phyloP scores from a whole-genome alignment of 176 grass and related monocot species.

The Calamus simplicifolius region DNA sequence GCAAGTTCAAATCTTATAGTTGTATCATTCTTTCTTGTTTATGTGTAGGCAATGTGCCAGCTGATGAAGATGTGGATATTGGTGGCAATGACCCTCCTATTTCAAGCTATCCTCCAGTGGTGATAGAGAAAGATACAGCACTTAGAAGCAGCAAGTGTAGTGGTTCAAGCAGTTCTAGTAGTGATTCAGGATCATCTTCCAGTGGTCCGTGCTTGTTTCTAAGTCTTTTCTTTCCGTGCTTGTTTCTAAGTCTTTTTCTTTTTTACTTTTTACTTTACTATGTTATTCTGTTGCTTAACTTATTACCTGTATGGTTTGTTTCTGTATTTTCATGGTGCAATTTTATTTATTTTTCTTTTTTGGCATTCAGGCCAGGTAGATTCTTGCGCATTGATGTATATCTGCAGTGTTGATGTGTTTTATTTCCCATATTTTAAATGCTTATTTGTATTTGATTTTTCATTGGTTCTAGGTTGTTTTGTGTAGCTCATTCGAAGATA shows the following conservation, averaged over 20 bases:
- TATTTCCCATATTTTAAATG: too few relatives aligned
- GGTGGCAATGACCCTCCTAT: conserved; percentile 74
- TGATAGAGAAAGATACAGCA: conserved; percentile 66
- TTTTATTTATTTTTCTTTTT: too few relatives aligned
- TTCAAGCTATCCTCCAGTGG: conserved; percentile 54
- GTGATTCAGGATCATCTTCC: conserved; percentile 67
- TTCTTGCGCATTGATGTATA: too few relatives aligned
- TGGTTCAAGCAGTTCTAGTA: conserved; percentile 89
- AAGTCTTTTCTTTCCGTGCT: conserved; percentile 25
- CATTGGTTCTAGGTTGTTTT: too few relatives aligned
- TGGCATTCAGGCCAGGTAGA: too few relatives aligned
- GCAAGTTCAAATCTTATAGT: conserved; percentile 3
- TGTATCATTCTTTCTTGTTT: neutral
- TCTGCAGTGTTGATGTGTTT: too few relatives aligned
- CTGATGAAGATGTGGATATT: conserved; percentile 91
- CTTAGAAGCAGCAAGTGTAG: conserved; percentile 70
- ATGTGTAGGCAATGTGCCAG: conserved; percentile 48
- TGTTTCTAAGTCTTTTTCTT: conserved; percentile 1
- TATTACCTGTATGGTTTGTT: conserved; percentile 1
- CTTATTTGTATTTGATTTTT: too few relatives aligned
- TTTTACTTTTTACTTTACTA: conserved; percentile 13
- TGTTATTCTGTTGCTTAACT: neutral
- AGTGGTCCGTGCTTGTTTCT: conserved; percentile 53
- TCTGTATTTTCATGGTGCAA: too few relatives aligned
- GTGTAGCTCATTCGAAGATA: too few relatives aligned